Conservation (phyloP, 83 land plant species). For the Picea mariana region DNA sequence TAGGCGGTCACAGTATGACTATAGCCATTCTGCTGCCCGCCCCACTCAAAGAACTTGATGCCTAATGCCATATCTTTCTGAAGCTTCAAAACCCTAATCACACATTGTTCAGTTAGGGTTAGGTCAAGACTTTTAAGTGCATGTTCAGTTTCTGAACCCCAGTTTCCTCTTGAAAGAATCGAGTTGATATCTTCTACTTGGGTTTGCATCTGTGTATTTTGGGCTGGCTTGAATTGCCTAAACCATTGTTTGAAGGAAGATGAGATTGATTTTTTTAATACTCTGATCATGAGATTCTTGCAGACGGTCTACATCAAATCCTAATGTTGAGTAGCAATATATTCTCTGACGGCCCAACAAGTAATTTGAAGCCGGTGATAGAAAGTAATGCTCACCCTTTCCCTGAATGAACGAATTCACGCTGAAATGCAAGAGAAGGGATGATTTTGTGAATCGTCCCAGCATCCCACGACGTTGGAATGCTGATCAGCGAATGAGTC, state of each 20-base stretch:
- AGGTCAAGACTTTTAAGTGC: conserved; percentile 1
- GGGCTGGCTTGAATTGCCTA: not conserved
- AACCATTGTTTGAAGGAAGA: conserved; percentile 8
- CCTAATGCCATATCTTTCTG: conserved; percentile 1
- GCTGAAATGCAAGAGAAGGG: no score
- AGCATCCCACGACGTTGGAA: no score
- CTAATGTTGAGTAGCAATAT: not conserved
- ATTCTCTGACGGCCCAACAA: no score
- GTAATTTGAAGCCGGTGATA: no score
- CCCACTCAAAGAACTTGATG: conserved; percentile 32
- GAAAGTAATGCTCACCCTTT: no score
- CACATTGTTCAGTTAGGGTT: not conserved
- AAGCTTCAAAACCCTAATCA: conserved; percentile 5
- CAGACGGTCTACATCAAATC: not conserved
- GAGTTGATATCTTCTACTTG: not conserved
- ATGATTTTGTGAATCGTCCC: no score
- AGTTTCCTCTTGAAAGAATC: conserved; percentile 2
- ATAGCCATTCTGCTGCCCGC: conserved; percentile 16
- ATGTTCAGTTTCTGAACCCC: not conserved
- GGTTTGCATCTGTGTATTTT: not conserved
- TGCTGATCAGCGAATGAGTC: no score
- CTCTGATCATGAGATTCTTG: not conserved
- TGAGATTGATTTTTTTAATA: not conserved
- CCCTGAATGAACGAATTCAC: no score
- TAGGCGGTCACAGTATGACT: conserved; percentile 18